Evolutionary conservation across 345 rosid genomes (phyloP), one percentile per base, ranked within the genome.

Genomic region (Pistacia vera): DNA sequence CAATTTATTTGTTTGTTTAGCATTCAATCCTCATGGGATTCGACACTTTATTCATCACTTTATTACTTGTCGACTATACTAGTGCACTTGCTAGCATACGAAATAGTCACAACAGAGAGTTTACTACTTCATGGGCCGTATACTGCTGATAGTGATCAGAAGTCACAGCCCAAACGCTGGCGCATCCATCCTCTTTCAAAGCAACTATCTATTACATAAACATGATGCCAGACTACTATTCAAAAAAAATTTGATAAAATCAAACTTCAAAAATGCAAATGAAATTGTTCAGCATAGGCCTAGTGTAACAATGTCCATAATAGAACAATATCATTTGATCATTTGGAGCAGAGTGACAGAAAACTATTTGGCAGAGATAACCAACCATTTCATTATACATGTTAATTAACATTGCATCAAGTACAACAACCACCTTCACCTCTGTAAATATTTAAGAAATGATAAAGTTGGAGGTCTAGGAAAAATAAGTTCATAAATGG

Each of bases 81-180:
- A 22, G 25, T 22, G 25, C 25, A 22, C 25, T 22, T 22, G 25
- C 25, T 22, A 22, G 25, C 25, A 22, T 22, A 22, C 25, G 25
- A 22, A 22, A 22, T 22, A 22, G 25, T 22, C 25, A 22, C 25
- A 22, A 22, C 25, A 33, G 49, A 78, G 14, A 81, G 74, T 36
- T 73, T 91, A 93, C 98, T 62, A 95, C 98, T 89, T 94, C 98
- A 83, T 93, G 81, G 16, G 97, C 97, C 8, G 97, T 91, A 61
- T 89, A 91, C 83, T 95, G 97, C 79, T 95, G 92, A 76, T 76
- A 73, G 66, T 63, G 86, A 85, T 95, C 98, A 62, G 98, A 95
- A 72, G 97, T 95, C 78, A 86, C 98, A 63, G 93, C 98, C 98
- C 97, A 91, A 55, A 95, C 97, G 81, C 84, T 90, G 30, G 97